Percentiles rank a stretch among this genome's conserved stretches.
phyloP scores from a whole-genome alignment of 148 eudicot species.

The Camellia sinensis region DNA sequence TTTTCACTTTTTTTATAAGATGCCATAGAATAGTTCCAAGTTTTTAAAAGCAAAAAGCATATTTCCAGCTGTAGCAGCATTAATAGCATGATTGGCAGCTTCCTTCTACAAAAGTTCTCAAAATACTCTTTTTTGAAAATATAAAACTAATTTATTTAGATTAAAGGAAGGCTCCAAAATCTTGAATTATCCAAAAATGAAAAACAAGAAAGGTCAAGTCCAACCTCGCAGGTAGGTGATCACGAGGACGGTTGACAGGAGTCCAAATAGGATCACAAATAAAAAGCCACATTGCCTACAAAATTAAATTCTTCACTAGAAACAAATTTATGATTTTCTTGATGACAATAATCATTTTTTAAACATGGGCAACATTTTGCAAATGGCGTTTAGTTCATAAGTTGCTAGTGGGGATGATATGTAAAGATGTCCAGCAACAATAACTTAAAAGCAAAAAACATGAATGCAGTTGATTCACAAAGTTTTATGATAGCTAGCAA shows the following conservation, averaged over 20 bases:
- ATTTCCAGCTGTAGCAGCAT: constrained; percentile 55
- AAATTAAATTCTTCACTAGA: neutral
- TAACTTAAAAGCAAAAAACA: no score
- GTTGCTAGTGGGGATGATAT: no score
- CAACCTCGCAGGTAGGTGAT: constrained; percentile 72
- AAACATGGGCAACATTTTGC: no score
- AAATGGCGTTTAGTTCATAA: no score
- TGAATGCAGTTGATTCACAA: no score
- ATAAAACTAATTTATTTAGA: neutral
- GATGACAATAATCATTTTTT: neutral
- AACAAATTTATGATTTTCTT: neutral
- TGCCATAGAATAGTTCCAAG: neutral
- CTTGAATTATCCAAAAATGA: neutral
- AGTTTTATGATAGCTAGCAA: no score
- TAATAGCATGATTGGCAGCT: constrained; percentile 32
- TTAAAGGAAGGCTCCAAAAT: neutral
- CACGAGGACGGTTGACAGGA: constrained; percentile 80
- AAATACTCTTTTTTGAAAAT: constrained; percentile 58
- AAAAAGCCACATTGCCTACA: constrained; percentile 43
- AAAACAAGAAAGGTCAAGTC: neutral
- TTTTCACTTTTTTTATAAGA: no score
- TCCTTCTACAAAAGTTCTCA: constrained; percentile 44
- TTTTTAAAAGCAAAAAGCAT: neutral
- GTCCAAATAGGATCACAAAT: constrained; percentile 73
- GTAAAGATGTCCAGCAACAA: no score